A percentile compares a stretch with the other conserved stretches of the same genome.
These are phyloP conservation scores for Magnaporthales sp. DNA, from an alignment of 2,329 filamentous ascomycete species.

Conservation along the genomic window DNA sequence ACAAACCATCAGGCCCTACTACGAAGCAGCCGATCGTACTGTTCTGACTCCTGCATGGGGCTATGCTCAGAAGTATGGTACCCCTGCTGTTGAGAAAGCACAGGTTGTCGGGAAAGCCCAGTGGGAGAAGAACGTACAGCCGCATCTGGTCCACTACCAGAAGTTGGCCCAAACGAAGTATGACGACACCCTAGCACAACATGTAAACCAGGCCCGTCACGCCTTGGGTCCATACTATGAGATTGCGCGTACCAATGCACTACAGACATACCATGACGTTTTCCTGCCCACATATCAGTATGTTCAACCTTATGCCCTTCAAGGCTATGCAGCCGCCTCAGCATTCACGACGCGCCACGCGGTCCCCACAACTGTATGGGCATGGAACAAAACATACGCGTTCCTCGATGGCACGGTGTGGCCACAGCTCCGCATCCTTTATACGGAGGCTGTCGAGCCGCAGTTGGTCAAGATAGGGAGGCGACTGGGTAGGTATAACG, in stretches of 20 bases:
- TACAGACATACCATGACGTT: constrained; percentile 62
- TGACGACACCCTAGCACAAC: constrained; percentile 60
- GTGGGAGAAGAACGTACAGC: constrained; percentile 73
- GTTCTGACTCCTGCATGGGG: constrained; percentile 61
- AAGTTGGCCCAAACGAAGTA: constrained; percentile 57
- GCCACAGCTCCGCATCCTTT: constrained; percentile 72
- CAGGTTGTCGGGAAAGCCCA: constrained; percentile 58
- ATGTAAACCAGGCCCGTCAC: constrained; percentile 54
- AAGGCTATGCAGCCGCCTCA: constrained; percentile 58
- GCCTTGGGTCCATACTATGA: constrained; percentile 65
- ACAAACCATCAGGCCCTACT: constrained; percentile 68
- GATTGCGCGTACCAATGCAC: constrained; percentile 50
- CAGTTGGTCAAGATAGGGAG: constrained; percentile 89
- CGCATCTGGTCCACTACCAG: constrained; percentile 61
- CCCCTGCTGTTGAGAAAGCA: constrained; percentile 61
- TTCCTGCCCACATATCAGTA: constrained; percentile 67
- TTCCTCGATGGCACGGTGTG: constrained; percentile 73
- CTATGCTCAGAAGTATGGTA: constrained; percentile 64
- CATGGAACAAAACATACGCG: constrained; percentile 57
- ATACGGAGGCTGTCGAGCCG: constrained; percentile 88
- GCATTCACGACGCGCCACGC: constrained; percentile 60
- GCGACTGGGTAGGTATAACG: constrained; percentile 69
- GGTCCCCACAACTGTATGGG: constrained; percentile 63
- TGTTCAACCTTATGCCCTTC: constrained; percentile 64
- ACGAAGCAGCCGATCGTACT: constrained; percentile 48